phyloP scores from a whole-genome alignment of 2,329 filamentous ascomycete genomes.

The Aureobasidium sp. region DNA sequence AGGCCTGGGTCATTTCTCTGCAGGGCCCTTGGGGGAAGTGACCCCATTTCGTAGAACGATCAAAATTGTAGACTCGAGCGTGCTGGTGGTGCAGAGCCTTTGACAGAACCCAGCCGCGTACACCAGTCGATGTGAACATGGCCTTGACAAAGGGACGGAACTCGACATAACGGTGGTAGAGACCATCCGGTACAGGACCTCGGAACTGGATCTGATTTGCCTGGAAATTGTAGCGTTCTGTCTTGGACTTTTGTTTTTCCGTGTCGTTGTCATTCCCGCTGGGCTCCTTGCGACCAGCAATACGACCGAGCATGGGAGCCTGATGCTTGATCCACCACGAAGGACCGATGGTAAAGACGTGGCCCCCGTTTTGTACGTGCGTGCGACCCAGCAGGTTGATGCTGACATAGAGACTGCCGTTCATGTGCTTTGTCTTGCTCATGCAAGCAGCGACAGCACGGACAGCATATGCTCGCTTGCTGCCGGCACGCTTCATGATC shows the following conservation, averaged over 20 bases:
- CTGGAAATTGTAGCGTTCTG: slow-evolving; percentile 72
- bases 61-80: slow-evolving; percentile 80
- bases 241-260: slow-evolving; percentile 44
- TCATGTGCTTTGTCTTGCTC: slow-evolving; percentile 56
- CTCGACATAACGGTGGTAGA: slow-evolving; percentile 91
- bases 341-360: slow-evolving; percentile 75
- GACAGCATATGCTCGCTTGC: slow-evolving; percentile 76
- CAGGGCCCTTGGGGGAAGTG: slow-evolving; percentile 54
- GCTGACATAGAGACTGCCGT: slow-evolving; percentile 64
- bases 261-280: slow-evolving; percentile 34
- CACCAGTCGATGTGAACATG: slow-evolving; percentile 74
- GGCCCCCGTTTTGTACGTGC: slow-evolving; percentile 54
- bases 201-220: slow-evolving; percentile 82
- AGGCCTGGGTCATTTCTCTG: slow-evolving; percentile 65
- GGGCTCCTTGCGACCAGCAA: slow-evolving; percentile 59
- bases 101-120: slow-evolving; percentile 74
- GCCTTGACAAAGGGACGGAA: slow-evolving; percentile 83
- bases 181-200: slow-evolving; percentile 69
- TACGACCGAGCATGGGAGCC: slow-evolving; percentile 77
- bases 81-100: slow-evolving; percentile 88
- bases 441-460: slow-evolving; percentile 62
- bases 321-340: slow-evolving; percentile 74
- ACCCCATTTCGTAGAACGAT: slow-evolving; percentile 67
- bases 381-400: slow-evolving; percentile 73
- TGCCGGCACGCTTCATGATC: slow-evolving; percentile 76